These are phyloP conservation scores for Triticum monococcum DNA, from an alignment of 176 grass and related monocot genomes.

Conservation along the genomic window DNA sequence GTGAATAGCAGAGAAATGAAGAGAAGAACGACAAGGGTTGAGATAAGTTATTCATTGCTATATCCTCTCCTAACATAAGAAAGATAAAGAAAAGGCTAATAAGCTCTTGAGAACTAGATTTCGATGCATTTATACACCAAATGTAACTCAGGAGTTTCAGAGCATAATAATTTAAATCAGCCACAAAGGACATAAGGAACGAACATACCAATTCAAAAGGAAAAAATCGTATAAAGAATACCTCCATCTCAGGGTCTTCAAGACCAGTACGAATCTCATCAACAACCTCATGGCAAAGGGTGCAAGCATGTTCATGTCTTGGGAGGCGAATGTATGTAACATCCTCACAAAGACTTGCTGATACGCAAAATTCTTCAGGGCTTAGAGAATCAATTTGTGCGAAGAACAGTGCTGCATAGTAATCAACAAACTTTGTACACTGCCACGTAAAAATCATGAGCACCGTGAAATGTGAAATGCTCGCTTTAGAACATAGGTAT, in stretches of 20 bases:
- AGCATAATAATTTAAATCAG: neutral
- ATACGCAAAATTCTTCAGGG: constrained; percentile 67
- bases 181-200: neutral
- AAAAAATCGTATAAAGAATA: constrained; percentile 29
- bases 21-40: neutral
- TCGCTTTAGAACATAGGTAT: neutral
- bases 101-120: neutral
- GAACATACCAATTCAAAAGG: neutral
- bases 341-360: constrained; percentile 52
- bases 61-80: neutral
- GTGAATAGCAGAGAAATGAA: neutral
- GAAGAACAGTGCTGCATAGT: constrained; percentile 64
- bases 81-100: neutral
- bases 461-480: neutral
- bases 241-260: constrained; percentile 68
- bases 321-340: constrained; percentile 25
- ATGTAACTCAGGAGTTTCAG: neutral
- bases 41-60: neutral
- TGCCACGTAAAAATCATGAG: constrained; percentile 35
- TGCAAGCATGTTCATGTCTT: constrained; percentile 55
- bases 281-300: constrained; percentile 58
- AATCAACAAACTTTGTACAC: constrained; percentile 69
- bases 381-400: constrained; percentile 54
- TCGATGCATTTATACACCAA: neutral
- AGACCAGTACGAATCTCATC: constrained; percentile 49